phyloP scores from a whole-genome alignment of 2,329 filamentous ascomycete genomes.

The Dactylonectria macrodidyma region DNA sequence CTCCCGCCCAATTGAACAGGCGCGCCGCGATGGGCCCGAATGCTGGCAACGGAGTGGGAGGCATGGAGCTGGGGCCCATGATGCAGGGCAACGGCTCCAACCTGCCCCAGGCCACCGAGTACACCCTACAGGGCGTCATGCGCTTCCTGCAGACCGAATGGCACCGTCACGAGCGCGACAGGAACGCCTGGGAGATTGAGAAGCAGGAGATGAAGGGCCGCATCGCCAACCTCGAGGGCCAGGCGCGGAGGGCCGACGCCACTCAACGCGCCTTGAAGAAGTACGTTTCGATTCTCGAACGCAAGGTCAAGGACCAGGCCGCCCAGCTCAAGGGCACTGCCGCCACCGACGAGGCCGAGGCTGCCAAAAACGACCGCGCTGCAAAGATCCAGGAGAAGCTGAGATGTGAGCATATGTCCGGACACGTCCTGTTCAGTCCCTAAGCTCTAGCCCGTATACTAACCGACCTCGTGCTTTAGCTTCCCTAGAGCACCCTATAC shows the following conservation, averaged over 20 bases:
- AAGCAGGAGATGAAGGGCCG: constrained; percentile 98
- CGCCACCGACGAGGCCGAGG: constrained; percentile 55
- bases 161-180: constrained; percentile 97
- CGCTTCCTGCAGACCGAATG: constrained; percentile 99
- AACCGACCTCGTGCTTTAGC: constrained; percentile 50
- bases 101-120: constrained; percentile 73
- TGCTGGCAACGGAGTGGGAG: constrained; percentile 62
- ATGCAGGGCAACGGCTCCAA: constrained; percentile 63
- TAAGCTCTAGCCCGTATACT: constrained; percentile 26
- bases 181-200: constrained; percentile 99
- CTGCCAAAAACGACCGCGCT: constrained; percentile 66
- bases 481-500: constrained; percentile 57
- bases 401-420: constrained; percentile 58
- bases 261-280: constrained; percentile 91
- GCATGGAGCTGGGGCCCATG: constrained; percentile 61
- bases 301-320: constrained; percentile 87
- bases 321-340: constrained; percentile 72
- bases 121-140: constrained; percentile 87
- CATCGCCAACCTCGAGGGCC: constrained; percentile 94
- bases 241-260: constrained; percentile 87
- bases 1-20: constrained; percentile 53
- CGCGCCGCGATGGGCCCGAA: constrained; percentile 60
- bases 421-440: constrained; percentile 29
- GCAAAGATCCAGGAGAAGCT: constrained; percentile 71
- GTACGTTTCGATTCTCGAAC: constrained; percentile 91